Conservation (phyloP, 2,329 filamentous ascomycete species). For the Ophiostoma perfectum region DNA sequence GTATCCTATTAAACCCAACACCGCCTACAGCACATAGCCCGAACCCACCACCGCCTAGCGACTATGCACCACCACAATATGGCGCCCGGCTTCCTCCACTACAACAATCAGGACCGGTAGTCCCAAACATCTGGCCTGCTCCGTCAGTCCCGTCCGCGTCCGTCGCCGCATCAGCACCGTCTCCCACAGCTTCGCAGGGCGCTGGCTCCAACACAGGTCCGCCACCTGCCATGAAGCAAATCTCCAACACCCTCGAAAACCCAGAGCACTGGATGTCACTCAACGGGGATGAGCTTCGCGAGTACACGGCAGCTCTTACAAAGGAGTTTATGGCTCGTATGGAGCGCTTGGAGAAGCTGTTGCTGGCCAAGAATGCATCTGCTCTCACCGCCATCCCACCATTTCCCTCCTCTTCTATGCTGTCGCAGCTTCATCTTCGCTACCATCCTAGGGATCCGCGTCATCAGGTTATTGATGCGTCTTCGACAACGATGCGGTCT, state of each 20-base stretch:
- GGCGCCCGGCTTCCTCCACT: background rate
- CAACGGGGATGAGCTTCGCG: conserved; percentile 30
- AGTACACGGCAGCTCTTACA: conserved; percentile 30
- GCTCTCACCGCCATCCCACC: conserved; percentile 22
- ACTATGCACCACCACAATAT: background rate
- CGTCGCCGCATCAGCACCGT: background rate
- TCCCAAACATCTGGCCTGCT: background rate
- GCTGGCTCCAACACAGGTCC: background rate
- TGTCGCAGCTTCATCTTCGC: conserved; percentile 28
- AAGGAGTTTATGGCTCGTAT: conserved; percentile 48
- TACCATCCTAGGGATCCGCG: conserved; percentile 17
- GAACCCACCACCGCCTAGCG: background rate
- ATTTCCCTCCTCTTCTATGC: conserved; percentile 25
- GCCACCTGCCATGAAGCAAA: conserved; percentile 11
- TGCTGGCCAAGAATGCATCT: conserved; percentile 37
- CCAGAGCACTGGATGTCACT: conserved; percentile 22
- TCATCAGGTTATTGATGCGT: conserved; percentile 22
- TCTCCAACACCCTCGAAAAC: conserved; percentile 18
- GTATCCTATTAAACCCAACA: conserved; percentile 25
- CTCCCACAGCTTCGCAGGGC: background rate
- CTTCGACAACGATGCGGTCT: conserved; percentile 43
- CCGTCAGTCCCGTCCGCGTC: background rate
- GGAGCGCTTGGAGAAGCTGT: conserved; percentile 49
- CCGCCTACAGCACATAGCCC: conserved; percentile 16
- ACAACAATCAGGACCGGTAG: background rate